Percentiles rank a stretch among this genome's conserved stretches.
phyloP scores from a whole-genome alignment of 1,139 yeast species.

The Blastobotrys indianensis region DNA sequence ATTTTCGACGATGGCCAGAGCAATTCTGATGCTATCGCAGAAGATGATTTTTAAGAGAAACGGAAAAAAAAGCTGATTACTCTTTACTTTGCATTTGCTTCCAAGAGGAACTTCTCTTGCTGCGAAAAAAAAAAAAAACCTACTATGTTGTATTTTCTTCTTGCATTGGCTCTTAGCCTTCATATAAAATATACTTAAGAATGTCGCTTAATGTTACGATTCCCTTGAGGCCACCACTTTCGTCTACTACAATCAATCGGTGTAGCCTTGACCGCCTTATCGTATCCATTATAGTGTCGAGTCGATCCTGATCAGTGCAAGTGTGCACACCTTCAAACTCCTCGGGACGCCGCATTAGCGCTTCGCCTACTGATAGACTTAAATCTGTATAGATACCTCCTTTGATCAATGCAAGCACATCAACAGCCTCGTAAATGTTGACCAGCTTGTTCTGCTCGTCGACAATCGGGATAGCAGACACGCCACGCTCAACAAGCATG shows the following conservation, averaged over 20 bases:
- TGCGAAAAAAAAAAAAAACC: conserved; percentile 2
- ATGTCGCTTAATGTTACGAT: conserved; percentile 91
- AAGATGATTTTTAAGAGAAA: not conserved
- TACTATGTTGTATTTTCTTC: not conserved
- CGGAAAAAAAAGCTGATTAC: too few species aligned
- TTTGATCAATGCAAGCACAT: conserved; percentile 84
- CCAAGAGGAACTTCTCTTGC: too few species aligned
- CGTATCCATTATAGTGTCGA: conserved; percentile 90
- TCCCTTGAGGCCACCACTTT: conserved; percentile 66
- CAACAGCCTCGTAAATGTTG: conserved; percentile 95
- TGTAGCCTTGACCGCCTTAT: conserved; percentile 88
- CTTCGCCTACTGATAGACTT: conserved; percentile 91
- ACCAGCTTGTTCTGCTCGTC: conserved; percentile 69
- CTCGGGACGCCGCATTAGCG: conserved; percentile 87
- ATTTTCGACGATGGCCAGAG: conserved; percentile 5
- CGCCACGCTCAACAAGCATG: conserved; percentile 67
- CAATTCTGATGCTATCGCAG: conserved; percentile 2
- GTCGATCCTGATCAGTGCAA: conserved; percentile 80
- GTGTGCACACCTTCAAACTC: conserved; percentile 98
- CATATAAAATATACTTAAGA: conserved; percentile 71
- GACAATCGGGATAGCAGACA: conserved; percentile 88
- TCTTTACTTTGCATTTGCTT: too few species aligned
- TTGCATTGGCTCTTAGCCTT: conserved; percentile 36
- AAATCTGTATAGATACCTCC: conserved; percentile 93
- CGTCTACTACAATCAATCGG: conserved; percentile 88